phyloP scores from a whole-genome alignment of 305 asterid genomes.

The Lippia alba region DNA sequence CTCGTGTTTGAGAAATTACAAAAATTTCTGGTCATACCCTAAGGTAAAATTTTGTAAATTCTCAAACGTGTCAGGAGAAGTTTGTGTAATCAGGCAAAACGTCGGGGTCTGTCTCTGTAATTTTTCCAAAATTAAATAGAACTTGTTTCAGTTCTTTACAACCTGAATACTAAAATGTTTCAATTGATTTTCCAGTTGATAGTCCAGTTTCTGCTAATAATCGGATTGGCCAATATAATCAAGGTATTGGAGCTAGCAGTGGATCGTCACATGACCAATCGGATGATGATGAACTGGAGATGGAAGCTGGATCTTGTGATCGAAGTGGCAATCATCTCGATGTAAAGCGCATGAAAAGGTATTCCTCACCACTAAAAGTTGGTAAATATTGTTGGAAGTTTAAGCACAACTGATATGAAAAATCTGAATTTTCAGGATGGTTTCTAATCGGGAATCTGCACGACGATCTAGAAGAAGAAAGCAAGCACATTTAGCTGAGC shows the following conservation, averaged over 20 bases:
- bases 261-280: conserved; percentile 66
- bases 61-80: too few species aligned
- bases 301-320: conserved; percentile 58
- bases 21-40: too few species aligned
- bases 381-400: not conserved
- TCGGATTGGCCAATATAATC: conserved; percentile 38
- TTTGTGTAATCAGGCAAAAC: too few species aligned
- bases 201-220: conserved; percentile 52
- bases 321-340: conserved; percentile 49
- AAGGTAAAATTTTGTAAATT: too few species aligned
- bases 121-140: too few species aligned
- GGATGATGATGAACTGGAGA: conserved; percentile 64
- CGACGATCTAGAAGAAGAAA: conserved; percentile 74
- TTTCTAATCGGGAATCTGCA: conserved; percentile 77
- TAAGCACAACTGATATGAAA: not conserved
- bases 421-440: conserved; percentile 53
- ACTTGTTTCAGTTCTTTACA: too few species aligned
- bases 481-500: conserved; percentile 74
- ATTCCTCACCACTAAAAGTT: not conserved
- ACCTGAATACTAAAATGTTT: not conserved
- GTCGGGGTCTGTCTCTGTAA: too few species aligned
- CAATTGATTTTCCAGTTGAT: conserved; percentile 42
- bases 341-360: conserved; percentile 63
- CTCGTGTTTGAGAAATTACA: too few species aligned
- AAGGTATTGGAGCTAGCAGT: conserved; percentile 51